Percentiles rank a stretch among this genome's conserved stretches.
Evolutionary conservation across 768 basidiomycete genomes (phyloP).

Genomic region (Dendrothele bispora): DNA sequence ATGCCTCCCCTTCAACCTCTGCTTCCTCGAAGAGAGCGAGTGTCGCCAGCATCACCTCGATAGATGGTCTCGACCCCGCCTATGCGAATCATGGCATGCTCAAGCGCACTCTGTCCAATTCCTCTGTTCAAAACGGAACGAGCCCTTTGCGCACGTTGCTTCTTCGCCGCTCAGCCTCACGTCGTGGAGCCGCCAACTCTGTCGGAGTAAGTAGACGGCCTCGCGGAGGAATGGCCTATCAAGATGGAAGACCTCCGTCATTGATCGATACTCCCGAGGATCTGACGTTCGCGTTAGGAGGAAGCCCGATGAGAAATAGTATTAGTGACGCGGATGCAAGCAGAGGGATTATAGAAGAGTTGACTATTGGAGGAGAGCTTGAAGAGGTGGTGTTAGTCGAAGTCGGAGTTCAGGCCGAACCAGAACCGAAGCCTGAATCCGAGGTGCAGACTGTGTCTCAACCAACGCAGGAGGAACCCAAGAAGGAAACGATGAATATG

Average conservation of each 20-base stretch:
- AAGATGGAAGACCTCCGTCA: conserved; percentile 68
- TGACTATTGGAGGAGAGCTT: conserved; percentile 17
- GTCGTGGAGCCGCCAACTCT: conserved; percentile 35
- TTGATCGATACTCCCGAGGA: conserved; percentile 73
- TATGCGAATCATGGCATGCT: conserved; percentile 85
- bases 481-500: conserved; percentile 21
- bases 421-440: conserved; percentile 25
- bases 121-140: conserved; percentile 27
- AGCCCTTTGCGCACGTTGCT: conserved; percentile 66
- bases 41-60: conserved; percentile 16
- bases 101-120: conserved; percentile 51
- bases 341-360: conserved; percentile 32
- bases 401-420: conserved; percentile 67
- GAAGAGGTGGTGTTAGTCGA: conserved; percentile 58
- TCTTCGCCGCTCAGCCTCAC: conserved; percentile 49
- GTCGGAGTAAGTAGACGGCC: conserved; percentile 47
- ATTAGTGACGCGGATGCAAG: conserved; percentile 34
- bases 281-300: conserved; percentile 63
- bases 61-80: conserved; percentile 85
- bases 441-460: conserved; percentile 26
- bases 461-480: conserved; percentile 14
- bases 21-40: conserved; percentile 63
- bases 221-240: conserved; percentile 68
- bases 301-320: conserved; percentile 34
- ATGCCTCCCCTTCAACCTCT: conserved; percentile 36